Conservation (phyloP, 208 protist species). For the Trypanosoma rangeli region DNA sequence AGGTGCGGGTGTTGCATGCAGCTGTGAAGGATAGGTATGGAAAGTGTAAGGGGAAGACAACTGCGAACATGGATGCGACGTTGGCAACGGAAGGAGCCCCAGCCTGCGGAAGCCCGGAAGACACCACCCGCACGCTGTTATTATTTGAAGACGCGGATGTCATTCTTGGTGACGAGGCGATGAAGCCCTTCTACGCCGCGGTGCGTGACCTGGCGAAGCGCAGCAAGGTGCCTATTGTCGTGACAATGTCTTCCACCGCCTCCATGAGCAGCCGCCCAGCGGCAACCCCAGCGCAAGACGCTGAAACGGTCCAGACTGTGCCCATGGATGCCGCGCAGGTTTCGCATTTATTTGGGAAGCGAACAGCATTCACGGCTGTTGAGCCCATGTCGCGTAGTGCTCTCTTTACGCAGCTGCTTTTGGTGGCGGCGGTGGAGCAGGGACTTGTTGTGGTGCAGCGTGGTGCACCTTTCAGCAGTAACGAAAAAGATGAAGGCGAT, state of each 20-base stretch:
- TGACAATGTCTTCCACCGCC: constrained; percentile 57
- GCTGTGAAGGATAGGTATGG: background rate
- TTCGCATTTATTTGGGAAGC: constrained; percentile 63
- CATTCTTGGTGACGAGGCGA: constrained; percentile 69
- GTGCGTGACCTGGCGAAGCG: constrained; percentile 71
- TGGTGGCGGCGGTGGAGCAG: constrained; percentile 64
- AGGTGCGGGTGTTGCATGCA: background rate
- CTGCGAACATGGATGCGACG: background rate
- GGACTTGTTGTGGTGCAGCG: constrained; percentile 29
- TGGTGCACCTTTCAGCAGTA: background rate
- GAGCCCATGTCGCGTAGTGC: constrained; percentile 43
- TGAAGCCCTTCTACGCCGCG: constrained; percentile 69
- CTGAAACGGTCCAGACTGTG: constrained; percentile 9
- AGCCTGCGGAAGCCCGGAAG: constrained; percentile 1
- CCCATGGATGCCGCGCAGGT: constrained; percentile 36
- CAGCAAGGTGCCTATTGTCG: constrained; percentile 79
- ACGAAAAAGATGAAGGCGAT: background rate
- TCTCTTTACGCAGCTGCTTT: constrained; percentile 61
- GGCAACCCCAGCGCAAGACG: background rate
- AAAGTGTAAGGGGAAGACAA: constrained; percentile 5
- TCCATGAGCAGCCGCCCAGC: background rate
- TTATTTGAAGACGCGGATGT: constrained; percentile 87
- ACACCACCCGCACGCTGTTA: constrained; percentile 42
- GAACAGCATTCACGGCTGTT: constrained; percentile 67
- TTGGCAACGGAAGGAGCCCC: background rate